Base-by-base conservation (phyloP, 148 eudicot species). In the Hydrangea macrophylla region DNA sequence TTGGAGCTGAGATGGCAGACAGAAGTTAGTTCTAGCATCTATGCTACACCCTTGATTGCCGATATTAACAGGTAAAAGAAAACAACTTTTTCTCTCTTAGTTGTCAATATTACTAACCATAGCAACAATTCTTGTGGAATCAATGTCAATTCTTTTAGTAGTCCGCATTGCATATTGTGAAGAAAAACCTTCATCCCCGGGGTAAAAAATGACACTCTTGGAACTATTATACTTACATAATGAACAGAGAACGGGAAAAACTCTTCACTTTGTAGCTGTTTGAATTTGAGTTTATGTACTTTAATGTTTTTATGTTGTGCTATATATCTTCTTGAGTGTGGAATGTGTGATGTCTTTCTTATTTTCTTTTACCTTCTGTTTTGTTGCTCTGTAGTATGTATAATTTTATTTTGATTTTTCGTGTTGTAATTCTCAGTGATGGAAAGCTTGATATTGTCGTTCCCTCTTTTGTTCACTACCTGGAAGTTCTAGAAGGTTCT, bases 11-110 rank as follows among this genome's bases (percentile, higher is more conserved):
- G 99, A 65, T 91, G 99, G 99, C 96, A 95, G 69, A 79, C 93
- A 13, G 99, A 95, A 95, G 99, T 95, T 32, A 91, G 96, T 79
- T 95, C 99, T 57, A 95, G 99, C 80, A 79, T 95, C 62, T 95
- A 89, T 66, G 97, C 99, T 11, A 71, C 96, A 18, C 99, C 99
- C 3, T 83, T 95, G 68, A 82, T 95, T 66, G 99, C 99, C 24
- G 99, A 95, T 83, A 85, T 95, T 69, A 91, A 95, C 87, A 89
- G 99, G 99, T 94, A 64, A 56, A 48, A 24, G 4, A 54, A n/a
- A 67, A 20, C 58, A 60, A 39, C 35, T 57, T 37, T 27, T 27
- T 24, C n/a, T n/a, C n/a, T 50, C 60, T 26, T 50, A 18, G 36
- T 11, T 13, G 20, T n/a, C 24, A 26, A n/a, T n/a, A 18, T 24